These are phyloP conservation scores for Athelia sp. DNA, from an alignment of 1,284 basidiomycete genomes.

Conservation along the genomic window DNA sequence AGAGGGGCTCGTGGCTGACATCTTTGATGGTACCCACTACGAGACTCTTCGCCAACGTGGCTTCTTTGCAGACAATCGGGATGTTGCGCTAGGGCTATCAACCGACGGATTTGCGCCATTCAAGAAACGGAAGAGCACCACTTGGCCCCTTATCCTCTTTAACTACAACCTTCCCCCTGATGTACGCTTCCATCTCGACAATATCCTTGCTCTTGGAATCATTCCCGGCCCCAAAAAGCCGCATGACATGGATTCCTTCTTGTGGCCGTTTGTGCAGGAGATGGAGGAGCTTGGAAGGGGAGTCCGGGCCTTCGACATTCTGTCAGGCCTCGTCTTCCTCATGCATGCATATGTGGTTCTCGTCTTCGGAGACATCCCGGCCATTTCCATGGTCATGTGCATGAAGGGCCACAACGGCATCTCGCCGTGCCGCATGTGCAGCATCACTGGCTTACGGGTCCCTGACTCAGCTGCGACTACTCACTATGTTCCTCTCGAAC, in stretches of 20 bases:
- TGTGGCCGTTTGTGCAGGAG: slow-evolving; percentile 24
- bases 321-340: slow-evolving; percentile 3
- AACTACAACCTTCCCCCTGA: slow-evolving; percentile 26
- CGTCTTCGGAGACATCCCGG: slow-evolving; percentile 26
- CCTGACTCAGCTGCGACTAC: slow-evolving; percentile 13
- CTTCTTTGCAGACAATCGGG: slow-evolving; percentile 19
- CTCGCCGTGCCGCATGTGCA: slow-evolving; percentile 38
- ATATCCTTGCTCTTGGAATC: slow-evolving; percentile 23
- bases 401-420: slow-evolving; percentile 41
- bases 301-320: slow-evolving; percentile 17
- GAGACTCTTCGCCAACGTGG: slow-evolving; percentile 15
- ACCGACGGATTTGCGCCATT: slow-evolving; percentile 29
- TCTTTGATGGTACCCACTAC: slow-evolving; percentile 20
- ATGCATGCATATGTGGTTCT: slow-evolving; percentile 22
- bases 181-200: slow-evolving; percentile 18
- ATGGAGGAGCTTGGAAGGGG: slow-evolving; percentile 18
- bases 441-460: slow-evolving; percentile 32
- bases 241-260: slow-evolving; percentile 25
- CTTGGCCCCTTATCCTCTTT: slow-evolving; percentile 26
- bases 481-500: slow-evolving; percentile 7
- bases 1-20: slow-evolving; percentile 7
- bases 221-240: slow-evolving; percentile 28
- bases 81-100: slow-evolving; percentile 25
- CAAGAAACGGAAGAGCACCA: slow-evolving; percentile 17
- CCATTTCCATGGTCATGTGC: slow-evolving; percentile 22